These are phyloP conservation scores for Porpolomopsis calyptriformis DNA, from an alignment of 768 basidiomycete species.

Conservation along the genomic window DNA sequence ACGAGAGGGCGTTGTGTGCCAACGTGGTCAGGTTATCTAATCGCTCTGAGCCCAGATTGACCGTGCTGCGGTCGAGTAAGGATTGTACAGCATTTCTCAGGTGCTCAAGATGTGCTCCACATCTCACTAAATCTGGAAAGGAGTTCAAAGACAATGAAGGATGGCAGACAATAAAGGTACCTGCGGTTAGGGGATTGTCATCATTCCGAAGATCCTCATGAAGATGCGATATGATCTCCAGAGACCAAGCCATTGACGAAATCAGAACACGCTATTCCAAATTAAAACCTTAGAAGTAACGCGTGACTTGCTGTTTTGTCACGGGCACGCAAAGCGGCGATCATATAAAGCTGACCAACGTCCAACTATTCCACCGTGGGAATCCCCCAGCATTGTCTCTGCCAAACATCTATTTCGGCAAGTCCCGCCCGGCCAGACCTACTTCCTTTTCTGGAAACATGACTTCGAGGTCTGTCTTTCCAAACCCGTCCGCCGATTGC, in stretches of 20 bases:
- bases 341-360: conserved; percentile 32
- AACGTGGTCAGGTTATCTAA: conserved; percentile 35
- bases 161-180: not conserved
- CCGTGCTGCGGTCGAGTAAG: not conserved
- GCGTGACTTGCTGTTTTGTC: conserved; percentile 25
- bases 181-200: not conserved
- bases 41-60: not conserved
- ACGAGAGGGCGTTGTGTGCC: conserved; percentile 43
- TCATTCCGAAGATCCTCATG: conserved; percentile 2
- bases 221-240: not conserved
- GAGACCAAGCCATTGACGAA: conserved; percentile 8
- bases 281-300: too few relatives aligned
- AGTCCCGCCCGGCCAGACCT: conserved; percentile 34
- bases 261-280: too few relatives aligned
- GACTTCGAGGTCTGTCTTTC: conserved; percentile 57
- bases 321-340: conserved; percentile 38
- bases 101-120: conserved; percentile 3
- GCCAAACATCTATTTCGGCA: conserved; percentile 29
- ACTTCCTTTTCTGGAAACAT: conserved; percentile 45
- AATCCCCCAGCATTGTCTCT: conserved; percentile 44
- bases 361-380: conserved; percentile 31
- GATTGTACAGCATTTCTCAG: conserved; percentile 1
- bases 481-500: not conserved
- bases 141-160: not conserved
- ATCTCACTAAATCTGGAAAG: conserved; percentile 2